Evolutionary conservation across 1,139 yeast genomes (phyloP).

Genomic region (Magnusiomyces sp.): DNA sequence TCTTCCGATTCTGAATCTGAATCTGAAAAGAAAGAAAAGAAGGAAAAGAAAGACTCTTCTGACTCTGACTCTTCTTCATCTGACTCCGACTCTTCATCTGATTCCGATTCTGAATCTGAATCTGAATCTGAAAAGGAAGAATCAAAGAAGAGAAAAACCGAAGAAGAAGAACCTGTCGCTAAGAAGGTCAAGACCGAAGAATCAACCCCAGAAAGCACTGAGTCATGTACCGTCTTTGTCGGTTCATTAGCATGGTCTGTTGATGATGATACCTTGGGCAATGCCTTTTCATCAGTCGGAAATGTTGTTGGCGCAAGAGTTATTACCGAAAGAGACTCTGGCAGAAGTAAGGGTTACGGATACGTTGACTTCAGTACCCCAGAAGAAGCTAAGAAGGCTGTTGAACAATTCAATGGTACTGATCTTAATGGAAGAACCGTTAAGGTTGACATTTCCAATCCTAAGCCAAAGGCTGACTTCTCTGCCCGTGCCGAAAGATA

Average conservation of each 20-base stretch:
- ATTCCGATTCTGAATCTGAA: constrained; percentile 25
- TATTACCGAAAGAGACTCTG: constrained; percentile 83
- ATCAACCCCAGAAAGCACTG: constrained; percentile 28
- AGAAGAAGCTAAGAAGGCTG: constrained; percentile 80
- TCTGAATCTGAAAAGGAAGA: constrained; percentile 22
- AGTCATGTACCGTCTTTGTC: constrained; percentile 85
- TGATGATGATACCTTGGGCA: constrained; percentile 87
- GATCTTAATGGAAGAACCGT: constrained; percentile 97
- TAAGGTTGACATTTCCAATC: constrained; percentile 84
- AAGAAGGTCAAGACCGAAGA: constrained; percentile 27
- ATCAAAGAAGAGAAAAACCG: constrained; percentile 22
- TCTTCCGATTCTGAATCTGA: constrained; percentile 9
- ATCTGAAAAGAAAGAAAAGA: constrained; percentile 5
- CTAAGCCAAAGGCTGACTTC: constrained; percentile 47
- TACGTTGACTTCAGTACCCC: constrained; percentile 85
- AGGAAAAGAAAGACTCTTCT: constrained; percentile 24
- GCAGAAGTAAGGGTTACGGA: constrained; percentile 96
- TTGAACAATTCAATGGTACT: constrained; percentile 75
- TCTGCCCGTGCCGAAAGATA: constrained; percentile 9
- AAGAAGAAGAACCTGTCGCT: constrained; percentile 23
- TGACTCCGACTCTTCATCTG: constrained; percentile 25
- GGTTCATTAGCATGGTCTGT: constrained; percentile 97
- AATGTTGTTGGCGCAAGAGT: constrained; percentile 88
- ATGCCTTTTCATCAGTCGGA: constrained; percentile 75
- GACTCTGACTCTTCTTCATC: constrained; percentile 29